Evolutionary conservation across 2,329 filamentous ascomycete species (phyloP).

Genomic region (Paecilomyces formosus): DNA sequence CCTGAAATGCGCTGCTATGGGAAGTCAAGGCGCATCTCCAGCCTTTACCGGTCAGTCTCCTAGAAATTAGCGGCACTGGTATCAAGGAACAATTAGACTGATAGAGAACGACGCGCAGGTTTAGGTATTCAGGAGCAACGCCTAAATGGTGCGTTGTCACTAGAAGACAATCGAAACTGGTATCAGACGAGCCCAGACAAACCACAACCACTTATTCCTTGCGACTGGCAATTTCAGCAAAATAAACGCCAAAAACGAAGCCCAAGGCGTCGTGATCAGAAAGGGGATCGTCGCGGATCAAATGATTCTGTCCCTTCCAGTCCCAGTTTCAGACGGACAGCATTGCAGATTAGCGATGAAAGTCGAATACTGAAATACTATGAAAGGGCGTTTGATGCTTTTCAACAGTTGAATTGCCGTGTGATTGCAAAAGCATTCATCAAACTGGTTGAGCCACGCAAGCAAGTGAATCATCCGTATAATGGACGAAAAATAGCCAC

Average conservation of each 20-base stretch:
- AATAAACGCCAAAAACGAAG: slow-evolving; percentile 7
- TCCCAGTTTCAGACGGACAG: slow-evolving; percentile 13
- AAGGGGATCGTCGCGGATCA: slow-evolving; percentile 8
- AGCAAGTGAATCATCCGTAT: slow-evolving; percentile 39
- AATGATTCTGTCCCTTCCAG: slow-evolving; percentile 24
- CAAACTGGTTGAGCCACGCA: slow-evolving; percentile 36
- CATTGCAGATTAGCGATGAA: slow-evolving; percentile 17
- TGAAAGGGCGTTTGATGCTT: slow-evolving; percentile 27
- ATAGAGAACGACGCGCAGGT: background rate
- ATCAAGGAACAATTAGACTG: background rate
- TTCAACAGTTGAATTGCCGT: slow-evolving; percentile 37
- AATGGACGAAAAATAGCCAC: slow-evolving; percentile 28
- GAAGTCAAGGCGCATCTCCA: slow-evolving; percentile 12
- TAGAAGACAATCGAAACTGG: slow-evolving; percentile 13
- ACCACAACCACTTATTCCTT: slow-evolving; percentile 5
- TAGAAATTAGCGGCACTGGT: background rate
- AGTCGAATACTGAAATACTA: slow-evolving; percentile 26
- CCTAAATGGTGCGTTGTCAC: slow-evolving; percentile 2
- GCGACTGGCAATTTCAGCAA: slow-evolving; percentile 8
- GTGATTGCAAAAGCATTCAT: slow-evolving; percentile 36
- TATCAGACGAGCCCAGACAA: slow-evolving; percentile 8
- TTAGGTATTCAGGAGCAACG: slow-evolving; percentile 2
- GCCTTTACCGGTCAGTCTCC: slow-evolving; percentile 17
- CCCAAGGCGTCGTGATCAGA: slow-evolving; percentile 3
- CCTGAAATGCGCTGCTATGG: slow-evolving; percentile 18